A percentile compares a stretch with the other conserved stretches of the same genome.
These are phyloP conservation scores for Pythium rhizo-oryzae DNA, from an alignment of 352 stramenopile species.

Conservation along the genomic window DNA sequence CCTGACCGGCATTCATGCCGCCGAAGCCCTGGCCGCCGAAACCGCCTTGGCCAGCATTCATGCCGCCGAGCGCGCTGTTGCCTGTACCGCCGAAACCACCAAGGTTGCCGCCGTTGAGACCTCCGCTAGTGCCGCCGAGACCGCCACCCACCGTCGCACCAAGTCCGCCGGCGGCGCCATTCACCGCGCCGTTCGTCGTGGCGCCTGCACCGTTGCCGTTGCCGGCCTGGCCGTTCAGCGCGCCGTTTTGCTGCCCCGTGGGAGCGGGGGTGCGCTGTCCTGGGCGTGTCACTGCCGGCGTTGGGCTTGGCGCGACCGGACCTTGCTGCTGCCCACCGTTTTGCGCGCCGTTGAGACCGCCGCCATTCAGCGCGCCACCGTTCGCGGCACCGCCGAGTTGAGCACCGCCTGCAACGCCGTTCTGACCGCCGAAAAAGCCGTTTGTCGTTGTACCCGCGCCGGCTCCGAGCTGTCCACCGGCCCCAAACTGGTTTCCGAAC, in stretches of 20 bases:
- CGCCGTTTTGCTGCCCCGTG: background rate
- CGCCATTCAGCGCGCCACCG: background rate
- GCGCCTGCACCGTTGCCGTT: background rate
- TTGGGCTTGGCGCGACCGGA: slow-evolving; percentile 2
- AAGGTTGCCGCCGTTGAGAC: background rate
- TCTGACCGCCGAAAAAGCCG: slow-evolving; percentile 1
- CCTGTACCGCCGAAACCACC: slow-evolving; percentile 10
- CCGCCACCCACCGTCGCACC: background rate
- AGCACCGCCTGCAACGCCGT: background rate
- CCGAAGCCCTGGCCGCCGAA: background rate
- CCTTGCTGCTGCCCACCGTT: slow-evolving; percentile 6
- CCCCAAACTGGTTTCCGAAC: slow-evolving; percentile 4
- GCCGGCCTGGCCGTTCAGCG: background rate
- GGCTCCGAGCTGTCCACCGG: slow-evolving; percentile 10
- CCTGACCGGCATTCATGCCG: no score
- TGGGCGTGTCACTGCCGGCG: slow-evolving; percentile 2
- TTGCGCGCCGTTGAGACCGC: background rate
- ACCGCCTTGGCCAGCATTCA: slow-evolving; percentile 3
- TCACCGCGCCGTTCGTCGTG: no score
- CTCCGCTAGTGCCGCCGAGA: background rate
- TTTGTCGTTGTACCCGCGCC: slow-evolving; percentile 8
- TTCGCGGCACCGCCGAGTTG: background rate
- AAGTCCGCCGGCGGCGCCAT: no score
- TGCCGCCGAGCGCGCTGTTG: background rate
- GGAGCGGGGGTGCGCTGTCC: background rate